Evolutionary conservation across 192 early-diverging fungal species (phyloP).

Genomic region (Allomyces macrogynus): DNA sequence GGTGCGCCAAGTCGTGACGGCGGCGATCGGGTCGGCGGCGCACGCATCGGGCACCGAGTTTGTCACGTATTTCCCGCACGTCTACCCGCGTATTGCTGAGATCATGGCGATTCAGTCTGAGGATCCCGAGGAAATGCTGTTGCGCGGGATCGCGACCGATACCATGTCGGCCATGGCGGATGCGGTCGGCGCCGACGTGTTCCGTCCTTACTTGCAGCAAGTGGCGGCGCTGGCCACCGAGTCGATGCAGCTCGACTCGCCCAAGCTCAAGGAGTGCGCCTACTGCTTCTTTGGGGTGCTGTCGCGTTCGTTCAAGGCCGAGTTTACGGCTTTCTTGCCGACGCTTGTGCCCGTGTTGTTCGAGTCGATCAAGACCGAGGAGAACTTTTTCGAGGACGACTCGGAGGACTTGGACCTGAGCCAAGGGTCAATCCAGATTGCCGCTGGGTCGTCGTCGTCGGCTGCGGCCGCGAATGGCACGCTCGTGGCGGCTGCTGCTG

Average conservation of each 20-base stretch:
- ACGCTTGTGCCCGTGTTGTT: constrained; percentile 65
- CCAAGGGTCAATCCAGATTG: background rate
- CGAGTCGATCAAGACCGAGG: constrained; percentile 53
- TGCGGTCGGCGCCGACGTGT: constrained; percentile 64
- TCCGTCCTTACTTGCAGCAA: constrained; percentile 51
- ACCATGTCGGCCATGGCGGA: constrained; percentile 66
- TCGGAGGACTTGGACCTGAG: background rate
- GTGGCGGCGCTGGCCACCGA: constrained; percentile 58
- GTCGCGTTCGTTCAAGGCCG: constrained; percentile 57
- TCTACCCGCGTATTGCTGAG: constrained; percentile 42
- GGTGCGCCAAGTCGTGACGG: constrained; percentile 55
- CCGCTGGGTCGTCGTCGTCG: background rate
- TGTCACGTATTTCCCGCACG: constrained; percentile 52
- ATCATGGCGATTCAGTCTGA: constrained; percentile 47
- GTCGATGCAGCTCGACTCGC: constrained; percentile 49
- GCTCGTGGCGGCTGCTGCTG: background rate
- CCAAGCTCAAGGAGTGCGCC: constrained; percentile 59
- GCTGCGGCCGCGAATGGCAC: background rate
- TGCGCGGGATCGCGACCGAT: constrained; percentile 73
- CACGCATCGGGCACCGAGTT: constrained; percentile 49
- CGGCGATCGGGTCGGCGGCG: constrained; percentile 78
- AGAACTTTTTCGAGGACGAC: constrained; percentile 20
- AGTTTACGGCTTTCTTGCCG: constrained; percentile 56
- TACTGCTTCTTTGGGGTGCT: constrained; percentile 73
- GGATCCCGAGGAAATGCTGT: constrained; percentile 42